phyloP scores from a whole-genome alignment of 2,329 filamentous ascomycete genomes.

The Alternaria panax region DNA sequence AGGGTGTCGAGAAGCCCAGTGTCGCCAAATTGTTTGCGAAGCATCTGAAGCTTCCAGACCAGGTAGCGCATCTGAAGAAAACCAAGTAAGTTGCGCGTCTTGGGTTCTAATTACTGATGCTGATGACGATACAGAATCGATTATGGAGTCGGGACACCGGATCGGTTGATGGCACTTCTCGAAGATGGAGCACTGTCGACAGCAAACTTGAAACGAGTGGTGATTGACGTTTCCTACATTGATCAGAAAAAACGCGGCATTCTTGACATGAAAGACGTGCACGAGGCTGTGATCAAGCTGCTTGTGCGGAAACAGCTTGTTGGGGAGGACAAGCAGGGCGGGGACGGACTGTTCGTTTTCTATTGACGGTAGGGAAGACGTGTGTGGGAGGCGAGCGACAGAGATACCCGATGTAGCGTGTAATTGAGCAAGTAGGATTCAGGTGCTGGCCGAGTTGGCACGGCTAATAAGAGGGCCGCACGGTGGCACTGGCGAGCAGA shows the following conservation, averaged over 20 bases:
- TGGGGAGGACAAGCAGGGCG: conserved; percentile 37
- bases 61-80: conserved; percentile 75
- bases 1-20: conserved; percentile 68
- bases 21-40: conserved; percentile 97
- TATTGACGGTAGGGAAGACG: conserved; percentile 26
- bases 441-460: conserved; percentile 9
- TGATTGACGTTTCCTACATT: conserved; percentile 91
- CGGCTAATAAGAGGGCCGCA: conserved; percentile 22
- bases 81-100: conserved; percentile 55
- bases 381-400: background rate
- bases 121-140: conserved; percentile 66
- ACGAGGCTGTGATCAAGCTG: conserved; percentile 79
- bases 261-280: conserved; percentile 93
- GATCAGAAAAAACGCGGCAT: conserved; percentile 94
- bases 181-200: conserved; percentile 79
- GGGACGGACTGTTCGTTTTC: conserved; percentile 42
- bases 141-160: conserved; percentile 89
- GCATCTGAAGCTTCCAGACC: conserved; percentile 93
- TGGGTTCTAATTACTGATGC: conserved; percentile 15
- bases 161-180: conserved; percentile 80
- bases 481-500: conserved; percentile 26
- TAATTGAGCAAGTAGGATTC: conserved; percentile 6
- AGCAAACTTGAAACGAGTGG: conserved; percentile 75
- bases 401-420: conserved; percentile 21
- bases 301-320: conserved; percentile 74